Evolutionary conservation across 164 flowering plant genomes (phyloP), one percentile per base, ranked within the genome.

Genomic region (Santalum album): DNA sequence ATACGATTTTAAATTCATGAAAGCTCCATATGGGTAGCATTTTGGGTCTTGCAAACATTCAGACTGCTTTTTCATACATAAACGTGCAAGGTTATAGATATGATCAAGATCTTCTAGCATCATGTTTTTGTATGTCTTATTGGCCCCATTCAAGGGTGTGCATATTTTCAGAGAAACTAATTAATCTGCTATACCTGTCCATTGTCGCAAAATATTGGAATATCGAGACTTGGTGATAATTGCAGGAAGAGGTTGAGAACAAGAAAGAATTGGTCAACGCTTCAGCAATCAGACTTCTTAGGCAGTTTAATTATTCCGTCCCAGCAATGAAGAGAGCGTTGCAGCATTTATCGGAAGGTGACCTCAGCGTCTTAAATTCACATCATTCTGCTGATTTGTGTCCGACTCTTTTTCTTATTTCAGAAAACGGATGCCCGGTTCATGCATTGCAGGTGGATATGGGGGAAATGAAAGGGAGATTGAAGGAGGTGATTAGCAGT

Each of bases 191-290:
- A 4, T 29, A 29, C 9, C 34, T 29, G 34, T 29, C 34, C 34
- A 4, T 3, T 29, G 34, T 29, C 34, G 9, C 9, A 3, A 12
- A 38, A 4, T 12, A 38, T 38, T 10, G 42, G 42, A 38, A 38
- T 38, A 38, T 38, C 15, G 2, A 22, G 23, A 36, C 19, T 35
- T 54, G 36, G 20, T 29, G 16, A 27, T 17, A 10, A 21, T 16
- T 60, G 21, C 79, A 90, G 99, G 99, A 87, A 67, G 96, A 82
- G 63, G 66, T 94, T 15, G 99, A 94, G 69, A 87, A 83, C 83
- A 87, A 82, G 68, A 85, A 90, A 64, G 97, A 94, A 74, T 85
- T 87, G 51, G 87, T 74, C 6, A 96, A 94, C 77, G 97, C 97
- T 58, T 71, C 90, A 76, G 82, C 96, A 25, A 70, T 72, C 40